Base-by-base conservation (phyloP, 2,329 filamentous ascomycete genomes). In the Colletotrichum nymphaeae region DNA sequence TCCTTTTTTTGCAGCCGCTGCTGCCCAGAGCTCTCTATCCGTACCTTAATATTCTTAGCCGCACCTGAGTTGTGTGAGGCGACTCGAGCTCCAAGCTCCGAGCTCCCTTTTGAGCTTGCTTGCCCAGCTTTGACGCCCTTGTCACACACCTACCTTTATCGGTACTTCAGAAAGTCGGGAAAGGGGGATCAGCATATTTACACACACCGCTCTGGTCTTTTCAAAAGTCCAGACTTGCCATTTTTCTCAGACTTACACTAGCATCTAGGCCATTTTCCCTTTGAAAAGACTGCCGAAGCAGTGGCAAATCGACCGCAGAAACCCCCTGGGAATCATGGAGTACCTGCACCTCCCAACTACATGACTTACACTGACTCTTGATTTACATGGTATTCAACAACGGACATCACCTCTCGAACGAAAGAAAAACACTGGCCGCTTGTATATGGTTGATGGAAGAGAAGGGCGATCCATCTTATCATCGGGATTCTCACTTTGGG, bases 21-120 rank as follows among this genome's bases (percentile, higher is more conserved):
- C 70, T 49, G 35, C 70, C 8, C 52, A 67, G 62, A 72, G 62
- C 62, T 73, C 37, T 28, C 30, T 22, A 42, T 30, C 63, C 42
- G 49, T n/a, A 52, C 32, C 60, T 53, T 42, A 42, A 19, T 42
- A 42, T 42, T 7, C 19, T n/a, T 49, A 55, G 59, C 69, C 69
- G 58, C 65, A 22, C 53, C 28, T 63, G 52, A 69, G 37, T 19
- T 42, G 37, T 30, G 22, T 9, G n/a, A 65, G 35, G 67, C 24
- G 59, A 56, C 65, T 46, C 35, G 55, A 59, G 67, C 67, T 59
- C 67, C 53, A 52, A 59, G 53, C 60, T 59, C 67, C 53, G 28
- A 59, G 53, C 60, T 62, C 28, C 28, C 26, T 5, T 11, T 30
- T n/a, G 6, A 46, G 37, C 60, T 24, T 26, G 16, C 49, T 5